Percentiles rank a stretch among this genome's conserved stretches.
phyloP scores from a whole-genome alignment of 2,329 filamentous ascomycete genomes.

The Monilinia fructicola region DNA sequence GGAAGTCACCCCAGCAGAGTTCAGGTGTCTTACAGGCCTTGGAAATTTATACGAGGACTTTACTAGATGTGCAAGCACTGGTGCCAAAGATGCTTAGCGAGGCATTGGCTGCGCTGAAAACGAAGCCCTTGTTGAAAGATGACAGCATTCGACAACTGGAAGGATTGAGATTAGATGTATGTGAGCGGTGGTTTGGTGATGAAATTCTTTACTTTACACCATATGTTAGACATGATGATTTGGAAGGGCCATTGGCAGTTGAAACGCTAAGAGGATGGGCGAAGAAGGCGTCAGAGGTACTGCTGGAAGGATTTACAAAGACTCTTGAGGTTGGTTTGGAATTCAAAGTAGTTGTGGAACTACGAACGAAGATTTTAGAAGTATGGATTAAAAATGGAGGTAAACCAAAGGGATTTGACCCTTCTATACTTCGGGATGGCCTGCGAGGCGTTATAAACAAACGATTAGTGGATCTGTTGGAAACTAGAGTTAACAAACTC shows the following conservation, averaged over 20 bases:
- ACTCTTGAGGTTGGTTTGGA: conserved; percentile 61
- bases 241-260: conserved; percentile 59
- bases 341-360: conserved; percentile 65
- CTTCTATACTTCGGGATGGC: conserved; percentile 65
- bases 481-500: conserved; percentile 62
- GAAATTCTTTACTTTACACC: conserved; percentile 84
- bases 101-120: conserved; percentile 67
- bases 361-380: conserved; percentile 69
- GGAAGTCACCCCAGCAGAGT: conserved; percentile 46
- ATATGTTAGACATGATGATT: conserved; percentile 79
- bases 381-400: conserved; percentile 72
- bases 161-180: conserved; percentile 73
- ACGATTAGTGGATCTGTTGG: conserved; percentile 63
- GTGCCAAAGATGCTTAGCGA: conserved; percentile 72
- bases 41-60: conserved; percentile 71
- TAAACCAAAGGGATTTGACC: conserved; percentile 64
- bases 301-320: conserved; percentile 61
- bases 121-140: conserved; percentile 70
- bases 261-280: conserved; percentile 66
- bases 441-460: conserved; percentile 68
- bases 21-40: conserved; percentile 61
- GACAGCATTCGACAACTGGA: conserved; percentile 63
- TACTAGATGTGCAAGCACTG: conserved; percentile 74
- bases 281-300: conserved; percentile 55
- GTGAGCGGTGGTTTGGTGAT: conserved; percentile 76